phyloP scores from a whole-genome alignment of 148 eudicot species.

The Dianthus caryophyllus region DNA sequence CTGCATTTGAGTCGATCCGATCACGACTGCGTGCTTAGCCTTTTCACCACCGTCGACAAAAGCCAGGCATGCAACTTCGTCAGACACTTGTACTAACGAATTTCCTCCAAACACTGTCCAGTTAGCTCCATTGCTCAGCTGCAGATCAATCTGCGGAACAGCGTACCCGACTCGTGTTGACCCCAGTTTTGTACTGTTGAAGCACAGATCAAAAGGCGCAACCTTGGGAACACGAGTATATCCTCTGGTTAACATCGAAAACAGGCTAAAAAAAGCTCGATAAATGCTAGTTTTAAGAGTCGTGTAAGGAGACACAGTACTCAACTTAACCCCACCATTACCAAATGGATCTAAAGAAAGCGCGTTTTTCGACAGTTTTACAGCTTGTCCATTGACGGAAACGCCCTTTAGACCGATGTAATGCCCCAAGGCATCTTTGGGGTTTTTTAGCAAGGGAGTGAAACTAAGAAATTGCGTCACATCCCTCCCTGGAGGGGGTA shows the following conservation, averaged over 20 bases:
- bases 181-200: slow-evolving; percentile 23
- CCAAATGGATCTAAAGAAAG: slow-evolving; percentile 9
- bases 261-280: slow-evolving; percentile 8
- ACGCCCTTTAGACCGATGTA: slow-evolving; percentile 29
- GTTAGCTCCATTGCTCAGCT: slow-evolving; percentile 30
- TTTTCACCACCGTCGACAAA: slow-evolving; percentile 39
- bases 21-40: slow-evolving; percentile 30
- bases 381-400: slow-evolving; percentile 12
- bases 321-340: slow-evolving; percentile 29
- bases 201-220: slow-evolving; percentile 37
- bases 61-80: slow-evolving; percentile 37
- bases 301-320: slow-evolving; percentile 25
- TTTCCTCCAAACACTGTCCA: slow-evolving; percentile 43
- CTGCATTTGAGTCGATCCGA: slow-evolving; percentile 42
- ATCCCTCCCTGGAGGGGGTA: slow-evolving; percentile 38
- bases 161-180: slow-evolving; percentile 27
- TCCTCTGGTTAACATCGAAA: slow-evolving; percentile 5
- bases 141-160: slow-evolving; percentile 35
- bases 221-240: slow-evolving; percentile 26
- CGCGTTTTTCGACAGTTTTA: background rate
- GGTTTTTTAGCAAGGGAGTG: slow-evolving; percentile 36
- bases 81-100: slow-evolving; percentile 29
- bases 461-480: slow-evolving; percentile 26
- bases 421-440: slow-evolving; percentile 22
- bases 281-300: slow-evolving; percentile 12